phyloP scores from a whole-genome alignment of 352 stramenopile genomes.

The Globisporangium nagaii region DNA sequence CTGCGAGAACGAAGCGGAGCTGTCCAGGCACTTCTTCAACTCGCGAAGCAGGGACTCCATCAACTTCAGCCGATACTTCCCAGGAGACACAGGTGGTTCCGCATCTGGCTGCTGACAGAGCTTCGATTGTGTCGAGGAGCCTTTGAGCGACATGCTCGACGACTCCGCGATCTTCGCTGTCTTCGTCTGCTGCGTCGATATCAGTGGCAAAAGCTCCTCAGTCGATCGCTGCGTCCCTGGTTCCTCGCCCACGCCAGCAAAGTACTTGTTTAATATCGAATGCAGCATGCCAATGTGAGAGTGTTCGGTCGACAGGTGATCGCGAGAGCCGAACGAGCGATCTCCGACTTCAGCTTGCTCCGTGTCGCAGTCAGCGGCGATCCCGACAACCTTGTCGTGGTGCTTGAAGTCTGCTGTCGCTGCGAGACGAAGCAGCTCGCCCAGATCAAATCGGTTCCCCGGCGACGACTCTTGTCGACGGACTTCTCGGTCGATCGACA shows the following conservation, averaged over 20 bases:
- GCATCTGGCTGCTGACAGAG: conserved; percentile 26
- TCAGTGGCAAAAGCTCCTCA: conserved; percentile 14
- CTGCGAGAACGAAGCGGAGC: conserved; percentile 38
- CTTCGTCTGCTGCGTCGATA: conserved; percentile 36
- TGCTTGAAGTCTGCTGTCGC: conserved; percentile 48
- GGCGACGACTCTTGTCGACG: conserved; percentile 12
- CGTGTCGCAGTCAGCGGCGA: conserved; percentile 14
- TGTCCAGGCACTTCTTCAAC: conserved; percentile 44
- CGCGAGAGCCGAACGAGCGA: neutral
- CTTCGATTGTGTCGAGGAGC: conserved; percentile 19
- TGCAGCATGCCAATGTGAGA: conserved; percentile 34
- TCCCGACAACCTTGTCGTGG: conserved; percentile 28
- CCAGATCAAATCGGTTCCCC: conserved; percentile 39
- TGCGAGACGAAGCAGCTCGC: conserved; percentile 49
- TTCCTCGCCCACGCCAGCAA: conserved; percentile 24
- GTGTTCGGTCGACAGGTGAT: conserved; percentile 7
- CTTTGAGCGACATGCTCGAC: conserved; percentile 14
- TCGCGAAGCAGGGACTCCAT: conserved; percentile 58
- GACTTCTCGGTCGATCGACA: conserved; percentile 27
- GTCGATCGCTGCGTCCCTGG: conserved; percentile 12
- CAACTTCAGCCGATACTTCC: conserved; percentile 56
- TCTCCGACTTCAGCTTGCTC: conserved; percentile 6
- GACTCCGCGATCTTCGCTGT: conserved; percentile 15
- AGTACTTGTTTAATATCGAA: conserved; percentile 47
- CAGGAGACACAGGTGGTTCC: conserved; percentile 18